These are phyloP conservation scores for Nigrospora osmanthi DNA, from an alignment of 2,329 filamentous ascomycete species.

Conservation along the genomic window DNA sequence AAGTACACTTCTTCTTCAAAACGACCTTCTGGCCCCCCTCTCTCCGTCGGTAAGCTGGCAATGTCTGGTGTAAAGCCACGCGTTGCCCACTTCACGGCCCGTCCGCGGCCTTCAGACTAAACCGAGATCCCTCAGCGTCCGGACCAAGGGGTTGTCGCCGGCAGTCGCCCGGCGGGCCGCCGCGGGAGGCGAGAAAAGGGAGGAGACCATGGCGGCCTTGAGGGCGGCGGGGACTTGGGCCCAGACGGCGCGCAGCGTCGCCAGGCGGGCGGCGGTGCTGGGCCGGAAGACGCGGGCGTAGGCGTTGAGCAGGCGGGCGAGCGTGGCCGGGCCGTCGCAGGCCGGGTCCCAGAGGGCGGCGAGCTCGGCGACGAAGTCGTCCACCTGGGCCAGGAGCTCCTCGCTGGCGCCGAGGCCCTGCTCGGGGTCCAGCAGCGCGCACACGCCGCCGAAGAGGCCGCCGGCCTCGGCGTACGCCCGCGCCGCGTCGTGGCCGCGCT, in stretches of 20 bases:
- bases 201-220: background rate
- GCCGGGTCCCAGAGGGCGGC: slow-evolving; percentile 3
- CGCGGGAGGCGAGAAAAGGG: background rate
- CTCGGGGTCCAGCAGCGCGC: slow-evolving; percentile 8
- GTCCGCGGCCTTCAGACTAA: background rate
- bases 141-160: slow-evolving; percentile 3
- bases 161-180: no score
- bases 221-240: slow-evolving; percentile 2
- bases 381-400: slow-evolving; percentile 8
- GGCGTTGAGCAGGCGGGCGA: slow-evolving; percentile 5
- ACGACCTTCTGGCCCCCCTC: no score
- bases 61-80: no score
- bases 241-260: slow-evolving; percentile 5
- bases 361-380: slow-evolving; percentile 8
- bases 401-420: slow-evolving; percentile 9
- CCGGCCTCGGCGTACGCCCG: background rate
- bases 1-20: no score
- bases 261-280: slow-evolving; percentile 5
- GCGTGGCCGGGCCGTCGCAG: background rate
- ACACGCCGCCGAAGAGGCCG: slow-evolving; percentile 6
- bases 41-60: no score
- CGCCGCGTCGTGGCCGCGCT: background rate
- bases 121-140: slow-evolving; percentile 6
- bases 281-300: slow-evolving; percentile 9
- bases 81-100: no score